These are phyloP conservation scores for Fonsecaea erecta DNA, from an alignment of 2,329 filamentous ascomycete species.

Conservation along the genomic window DNA sequence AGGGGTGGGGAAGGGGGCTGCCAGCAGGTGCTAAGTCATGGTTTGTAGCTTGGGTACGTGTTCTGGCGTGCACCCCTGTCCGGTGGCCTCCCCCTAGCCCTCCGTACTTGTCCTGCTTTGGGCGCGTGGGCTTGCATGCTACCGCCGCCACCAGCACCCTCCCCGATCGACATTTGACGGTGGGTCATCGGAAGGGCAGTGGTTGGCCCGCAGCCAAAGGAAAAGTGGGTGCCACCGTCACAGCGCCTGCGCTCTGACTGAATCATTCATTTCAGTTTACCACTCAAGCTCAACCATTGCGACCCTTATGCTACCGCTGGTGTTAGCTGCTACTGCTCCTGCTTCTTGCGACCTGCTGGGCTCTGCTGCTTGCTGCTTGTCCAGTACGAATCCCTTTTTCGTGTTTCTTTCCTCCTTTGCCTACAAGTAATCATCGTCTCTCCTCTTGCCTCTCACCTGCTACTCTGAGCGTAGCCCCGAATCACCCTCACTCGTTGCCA, in stretches of 20 bases:
- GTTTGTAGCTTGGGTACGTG: neutral
- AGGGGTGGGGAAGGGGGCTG: neutral
- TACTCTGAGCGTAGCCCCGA: neutral
- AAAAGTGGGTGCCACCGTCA: constrained; percentile 29
- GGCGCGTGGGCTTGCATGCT: constrained; percentile 1
- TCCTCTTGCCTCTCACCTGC: constrained; percentile 4
- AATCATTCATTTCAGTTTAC: constrained; percentile 12
- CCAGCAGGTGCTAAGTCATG: neutral
- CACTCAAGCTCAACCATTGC: constrained; percentile 1
- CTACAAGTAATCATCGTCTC: neutral
- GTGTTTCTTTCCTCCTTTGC: constrained; percentile 14
- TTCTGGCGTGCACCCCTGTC: neutral
- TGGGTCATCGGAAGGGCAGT: constrained; percentile 12
- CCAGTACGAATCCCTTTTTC: constrained; percentile 10
- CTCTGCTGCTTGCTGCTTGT: neutral
- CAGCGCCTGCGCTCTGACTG: constrained; percentile 31
- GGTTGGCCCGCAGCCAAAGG: constrained; percentile 3
- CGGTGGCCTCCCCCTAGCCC: neutral
- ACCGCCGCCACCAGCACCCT: constrained; percentile 19
- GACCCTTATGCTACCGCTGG: neutral
- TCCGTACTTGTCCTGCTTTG: constrained; percentile 6
- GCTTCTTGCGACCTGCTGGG: too few species aligned
- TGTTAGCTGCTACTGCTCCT: constrained; percentile 4
- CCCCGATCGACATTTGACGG: constrained; percentile 26
- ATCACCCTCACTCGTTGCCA: neutral